phyloP scores from a whole-genome alignment of 2,329 filamentous ascomycete species.

The Ascochyta rabiei region DNA sequence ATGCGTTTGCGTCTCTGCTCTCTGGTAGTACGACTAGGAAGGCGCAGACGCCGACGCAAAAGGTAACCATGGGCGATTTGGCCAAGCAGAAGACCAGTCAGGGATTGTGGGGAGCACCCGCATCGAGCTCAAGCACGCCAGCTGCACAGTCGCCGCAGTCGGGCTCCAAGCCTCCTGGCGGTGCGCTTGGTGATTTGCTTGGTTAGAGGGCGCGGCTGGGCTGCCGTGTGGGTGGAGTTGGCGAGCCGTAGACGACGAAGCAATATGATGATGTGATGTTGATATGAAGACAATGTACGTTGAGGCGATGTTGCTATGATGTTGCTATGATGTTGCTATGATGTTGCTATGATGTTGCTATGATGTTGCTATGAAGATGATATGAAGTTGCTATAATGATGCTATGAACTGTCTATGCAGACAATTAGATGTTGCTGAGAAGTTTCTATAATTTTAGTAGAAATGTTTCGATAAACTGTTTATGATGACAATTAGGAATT shows the following conservation, averaged over 20 bases:
- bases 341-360: too few species aligned
- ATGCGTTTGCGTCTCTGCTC: conserved; percentile 91
- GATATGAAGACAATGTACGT: too few species aligned
- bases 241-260: neutral
- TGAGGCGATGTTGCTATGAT: too few species aligned
- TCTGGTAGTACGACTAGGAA: conserved; percentile 79
- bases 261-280: neutral
- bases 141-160: conserved; percentile 33
- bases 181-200: conserved; percentile 45
- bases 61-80: conserved; percentile 86
- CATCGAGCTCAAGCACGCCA: conserved; percentile 43
- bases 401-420: too few species aligned
- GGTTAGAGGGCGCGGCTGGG: conserved; percentile 23
- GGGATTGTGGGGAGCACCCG: conserved; percentile 86
- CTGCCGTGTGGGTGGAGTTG: neutral
- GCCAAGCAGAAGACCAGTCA: conserved; percentile 98
- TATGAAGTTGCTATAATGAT: too few species aligned
- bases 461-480: too few species aligned
- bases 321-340: too few species aligned
- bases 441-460: too few species aligned
- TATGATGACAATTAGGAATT: too few species aligned
- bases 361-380: too few species aligned
- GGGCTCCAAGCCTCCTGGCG: conserved; percentile 43
- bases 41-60: conserved; percentile 62
- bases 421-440: too few species aligned